phyloP scores from a whole-genome alignment of 345 rosid genomes.

The Psidium friedrichsthalianum region DNA sequence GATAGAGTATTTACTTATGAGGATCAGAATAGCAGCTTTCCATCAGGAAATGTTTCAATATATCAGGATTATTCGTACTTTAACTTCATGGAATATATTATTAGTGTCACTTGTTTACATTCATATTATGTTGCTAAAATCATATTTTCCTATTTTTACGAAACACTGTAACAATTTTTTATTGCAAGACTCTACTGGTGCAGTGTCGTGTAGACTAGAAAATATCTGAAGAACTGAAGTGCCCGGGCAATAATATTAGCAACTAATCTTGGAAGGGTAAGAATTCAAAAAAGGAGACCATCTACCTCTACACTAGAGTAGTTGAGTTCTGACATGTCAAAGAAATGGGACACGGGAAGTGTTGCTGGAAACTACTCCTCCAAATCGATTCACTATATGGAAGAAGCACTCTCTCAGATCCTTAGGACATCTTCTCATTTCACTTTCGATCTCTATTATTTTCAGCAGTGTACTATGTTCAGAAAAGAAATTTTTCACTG shows the following conservation, averaged over 20 bases:
- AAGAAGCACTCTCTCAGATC: background rate
- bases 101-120: background rate
- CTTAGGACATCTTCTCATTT: background rate
- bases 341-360: too few relatives aligned
- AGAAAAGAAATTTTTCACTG: background rate
- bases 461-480: background rate
- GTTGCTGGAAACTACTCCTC: background rate
- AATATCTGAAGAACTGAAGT: background rate
- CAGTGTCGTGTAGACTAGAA: background rate
- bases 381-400: background rate
- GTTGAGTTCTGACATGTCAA: background rate
- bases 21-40: background rate
- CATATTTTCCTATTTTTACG: background rate
- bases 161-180: background rate
- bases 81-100: background rate
- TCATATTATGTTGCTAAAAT: background rate
- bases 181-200: background rate
- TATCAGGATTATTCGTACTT: background rate
- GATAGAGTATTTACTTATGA: too few relatives aligned
- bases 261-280: background rate
- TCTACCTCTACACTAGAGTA: background rate
- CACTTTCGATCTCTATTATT: background rate
- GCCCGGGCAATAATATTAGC: background rate
- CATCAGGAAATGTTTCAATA: background rate
- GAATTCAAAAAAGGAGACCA: background rate